Evolutionary conservation across 192 early-diverging fungal species (phyloP), one percentile per base, ranked within the genome.

Genomic region (Backusella liffmaniae): DNA sequence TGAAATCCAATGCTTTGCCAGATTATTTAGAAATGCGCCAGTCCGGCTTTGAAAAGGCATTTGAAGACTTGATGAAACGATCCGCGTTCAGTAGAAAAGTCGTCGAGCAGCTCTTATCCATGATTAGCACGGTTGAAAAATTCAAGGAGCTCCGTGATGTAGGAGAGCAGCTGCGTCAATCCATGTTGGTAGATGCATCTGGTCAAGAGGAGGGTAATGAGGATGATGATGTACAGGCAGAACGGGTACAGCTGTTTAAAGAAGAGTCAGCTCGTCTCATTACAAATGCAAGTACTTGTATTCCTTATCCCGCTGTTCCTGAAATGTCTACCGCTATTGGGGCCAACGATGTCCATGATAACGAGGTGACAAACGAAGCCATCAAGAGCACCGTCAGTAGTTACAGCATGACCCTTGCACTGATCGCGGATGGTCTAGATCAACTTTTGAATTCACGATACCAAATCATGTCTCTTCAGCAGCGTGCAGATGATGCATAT

Each of bases 1-100:
- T 74, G 10, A 30, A 35, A 13, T 15, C 7, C 6, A n/a, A 51
- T 10, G 32, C 23, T 9, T 10, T 83, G 30, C 84, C 81, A 4
- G 75, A 75, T 21, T 68, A 81, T 76, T 53, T 85, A 44, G 39
- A 79, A 34, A 67, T 34, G 36, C 77, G 78, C 18, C 83, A 85
- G 65, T 72, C 67, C 16, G 76, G 69, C 23, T 73, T 85, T 66
- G 84, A 85, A 73, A 76, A 77, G 35, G 72, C 71, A 66, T 71
- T 78, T 26, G 68, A 75, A 18, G 51, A 78, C 12, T 65, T 83
- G 34, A 74, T 73, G 67, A 59, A 77, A 29, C 72, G 81, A 26
- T 49, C 44, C 32, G 23, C 9, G 1, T 80, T 85, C 10, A 72
- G 79, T 12, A 26, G 79, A 35, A 36, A 77, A 5, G 72, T 83